Base-by-base conservation (phyloP, 2,329 filamentous ascomycete genomes). In the Neonectria faginata region DNA sequence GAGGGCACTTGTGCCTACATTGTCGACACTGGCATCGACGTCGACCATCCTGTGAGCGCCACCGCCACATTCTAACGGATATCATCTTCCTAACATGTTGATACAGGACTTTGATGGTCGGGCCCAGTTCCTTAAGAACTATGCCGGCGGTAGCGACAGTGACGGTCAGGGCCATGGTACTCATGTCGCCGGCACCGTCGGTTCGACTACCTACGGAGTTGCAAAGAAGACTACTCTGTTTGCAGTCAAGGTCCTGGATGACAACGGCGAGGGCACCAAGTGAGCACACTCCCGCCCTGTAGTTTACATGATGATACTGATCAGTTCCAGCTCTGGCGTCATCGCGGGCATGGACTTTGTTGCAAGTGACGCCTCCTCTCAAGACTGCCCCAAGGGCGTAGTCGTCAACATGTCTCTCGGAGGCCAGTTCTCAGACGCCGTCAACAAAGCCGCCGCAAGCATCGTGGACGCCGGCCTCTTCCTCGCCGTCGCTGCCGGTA, bases 381-480 rank as follows among this genome's bases (percentile, higher is more conserved):
- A 78, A 64, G 75, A 66, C 69, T 84, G 82, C 76, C 74, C 78
- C 67, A 80, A 77, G 48, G 82, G 83, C 27, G 77, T 81, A 42
- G 85, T 88, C 16, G 82, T 84, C 70, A 86, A 84, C 78, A 86
- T 88, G 85, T 86, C 84, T 16, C 82, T 89, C 4, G 86, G 86
- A 25, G 25, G 25, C 25, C 25, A 25, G 25, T 25, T 25, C 25
- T 25, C 25, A 25, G 25, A 25, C 25, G 25, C 25, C 25, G 25
- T 25, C 5, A 25, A 25, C 25, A 25, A 25, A 25, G 25, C 25
- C 25, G 25, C 25, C 25, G 25, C 25, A 25, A 25, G 25, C 25
- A 25, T 25, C 25, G 25, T 25, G 25, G 25, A 25, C 25, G 25
- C 25, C 4, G 25, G 25, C 5, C 25, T 25, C 25, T 25, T 25